Evolutionary conservation across 257 asterid genomes (phyloP), one percentile per base, ranked within the genome.

Genomic region (Jacaranda mimosifolia): DNA sequence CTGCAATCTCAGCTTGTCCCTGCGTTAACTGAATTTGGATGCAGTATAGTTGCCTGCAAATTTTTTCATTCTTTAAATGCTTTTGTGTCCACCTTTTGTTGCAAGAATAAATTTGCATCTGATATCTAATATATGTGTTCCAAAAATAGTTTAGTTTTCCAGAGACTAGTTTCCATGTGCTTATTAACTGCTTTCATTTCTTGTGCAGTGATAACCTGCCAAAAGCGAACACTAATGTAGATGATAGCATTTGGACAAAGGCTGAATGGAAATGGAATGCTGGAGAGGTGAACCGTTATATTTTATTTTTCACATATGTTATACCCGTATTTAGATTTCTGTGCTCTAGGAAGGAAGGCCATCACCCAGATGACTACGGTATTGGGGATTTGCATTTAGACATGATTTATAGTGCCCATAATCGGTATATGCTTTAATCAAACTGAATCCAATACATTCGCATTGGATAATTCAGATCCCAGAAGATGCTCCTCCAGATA

Each of bases 401-500:
- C 67, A 52, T 65, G 40, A 64, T 68, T 35, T 36, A 40, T 14
- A 11, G 12, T 60, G 75, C 53, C 19, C 38, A 17, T 14, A 19
- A 55, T 38, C 57, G 21, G 3, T 26, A 35, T 56, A 35, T 18
- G 38, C n/a, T 35, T 36, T 8, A 5, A 49, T 48, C 62, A 45
- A 53, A 6, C 5, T 5, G 69, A 21, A 7, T 65, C 77, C 70
- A 57, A 74, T 43, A 19, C 9, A 6, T 57, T 51, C 60, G 57
- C 35, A 17, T 55, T 66, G 69, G 49, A 58, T 71, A 46, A 63
- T 72, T 86, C 32, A 91, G 97, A 87, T 91, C 85, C 97, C 94
- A 13, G 97, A 91, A 82, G 91, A 86, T 46, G 90, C 89, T 14
- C 97, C 94, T 68, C 91, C 92, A 48, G 88, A 85, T 75, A 76